phyloP scores from a whole-genome alignment of 2,329 filamentous ascomycete genomes.

The Dryadomyces quercus-mongolicae region DNA sequence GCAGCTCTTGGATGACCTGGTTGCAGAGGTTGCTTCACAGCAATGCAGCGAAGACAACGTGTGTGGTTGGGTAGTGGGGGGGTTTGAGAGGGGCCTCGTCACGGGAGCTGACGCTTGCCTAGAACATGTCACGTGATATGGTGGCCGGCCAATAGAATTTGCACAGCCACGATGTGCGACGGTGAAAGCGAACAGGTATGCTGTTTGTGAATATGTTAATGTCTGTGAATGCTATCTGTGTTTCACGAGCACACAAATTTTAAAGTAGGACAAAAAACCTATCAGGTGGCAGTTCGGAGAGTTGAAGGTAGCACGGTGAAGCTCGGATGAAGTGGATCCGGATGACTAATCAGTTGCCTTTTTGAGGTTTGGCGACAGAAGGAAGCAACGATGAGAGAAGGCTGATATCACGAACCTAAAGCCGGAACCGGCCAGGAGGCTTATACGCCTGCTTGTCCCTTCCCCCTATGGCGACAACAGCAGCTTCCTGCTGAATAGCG shows the following conservation, averaged over 20 bases:
- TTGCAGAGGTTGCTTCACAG: not conserved
- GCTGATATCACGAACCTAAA: not conserved
- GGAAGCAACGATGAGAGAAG: not conserved
- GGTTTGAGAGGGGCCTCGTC: not conserved
- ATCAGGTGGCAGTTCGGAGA: not conserved
- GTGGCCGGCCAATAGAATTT: not conserved
- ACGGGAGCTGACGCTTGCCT: not conserved
- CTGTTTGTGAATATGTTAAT: not conserved
- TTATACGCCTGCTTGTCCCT: not conserved
- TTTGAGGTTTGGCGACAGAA: not conserved
- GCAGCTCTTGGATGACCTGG: slow-evolving; percentile 1
- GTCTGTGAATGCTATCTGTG: not conserved
- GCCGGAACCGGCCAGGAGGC: not conserved
- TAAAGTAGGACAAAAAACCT: not conserved
- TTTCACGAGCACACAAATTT: not conserved
- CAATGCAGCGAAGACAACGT: not conserved
- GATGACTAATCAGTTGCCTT: not conserved
- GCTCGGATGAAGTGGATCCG: not conserved
- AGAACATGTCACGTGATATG: not conserved
- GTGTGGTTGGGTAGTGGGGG: not conserved
- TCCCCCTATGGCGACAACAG: not conserved
- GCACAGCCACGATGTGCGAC: not conserved
- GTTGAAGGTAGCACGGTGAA: not conserved
- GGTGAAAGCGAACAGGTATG: not conserved
- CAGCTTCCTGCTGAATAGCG: not conserved